Conservation (phyloP, 2,329 filamentous ascomycete species). For the Neurospora crassa region DNA sequence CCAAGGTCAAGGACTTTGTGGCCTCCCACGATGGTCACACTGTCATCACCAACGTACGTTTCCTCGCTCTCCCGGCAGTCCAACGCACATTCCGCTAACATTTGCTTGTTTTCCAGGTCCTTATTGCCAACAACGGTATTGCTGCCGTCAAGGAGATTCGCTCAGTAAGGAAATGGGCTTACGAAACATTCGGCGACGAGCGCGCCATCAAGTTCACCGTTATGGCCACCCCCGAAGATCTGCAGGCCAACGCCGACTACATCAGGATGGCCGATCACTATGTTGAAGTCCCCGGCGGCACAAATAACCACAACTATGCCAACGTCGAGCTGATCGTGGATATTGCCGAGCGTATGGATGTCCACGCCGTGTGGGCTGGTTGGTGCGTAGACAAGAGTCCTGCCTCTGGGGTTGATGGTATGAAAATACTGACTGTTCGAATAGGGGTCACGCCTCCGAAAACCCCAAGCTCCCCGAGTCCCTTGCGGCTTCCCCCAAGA, state of each 20-base stretch:
- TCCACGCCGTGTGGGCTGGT: conserved; percentile 97
- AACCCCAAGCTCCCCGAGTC: conserved; percentile 97
- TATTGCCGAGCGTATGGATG: conserved; percentile 95
- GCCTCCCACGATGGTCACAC: conserved; percentile 84
- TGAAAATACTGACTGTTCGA: conserved; percentile 5
- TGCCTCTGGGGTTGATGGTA: background rate
- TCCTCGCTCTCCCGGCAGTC: background rate
- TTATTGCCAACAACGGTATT: conserved; percentile 99
- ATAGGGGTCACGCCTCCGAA: conserved; percentile 92
- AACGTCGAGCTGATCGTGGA: conserved; percentile 99
- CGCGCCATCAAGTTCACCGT: conserved; percentile 98
- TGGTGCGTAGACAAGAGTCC: conserved; percentile 52
- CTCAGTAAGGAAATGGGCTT: conserved; percentile 99
- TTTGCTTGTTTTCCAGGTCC: conserved; percentile 49
- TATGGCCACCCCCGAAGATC: conserved; percentile 97
- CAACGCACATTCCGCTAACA: conserved; percentile 2
- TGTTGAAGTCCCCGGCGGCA: conserved; percentile 95
- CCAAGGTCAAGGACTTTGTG: conserved; percentile 95
- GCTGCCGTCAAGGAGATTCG: conserved; percentile 98
- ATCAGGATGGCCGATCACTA: conserved; percentile 99
- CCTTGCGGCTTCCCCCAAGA: conserved; percentile 89
- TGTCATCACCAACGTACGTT: conserved; percentile 89
- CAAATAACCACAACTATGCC: conserved; percentile 99
- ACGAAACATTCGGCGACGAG: conserved; percentile 98
- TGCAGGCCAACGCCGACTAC: conserved; percentile 96